Evolutionary conservation across 257 asterid genomes (phyloP).

Genomic region (Petrea volubilis): DNA sequence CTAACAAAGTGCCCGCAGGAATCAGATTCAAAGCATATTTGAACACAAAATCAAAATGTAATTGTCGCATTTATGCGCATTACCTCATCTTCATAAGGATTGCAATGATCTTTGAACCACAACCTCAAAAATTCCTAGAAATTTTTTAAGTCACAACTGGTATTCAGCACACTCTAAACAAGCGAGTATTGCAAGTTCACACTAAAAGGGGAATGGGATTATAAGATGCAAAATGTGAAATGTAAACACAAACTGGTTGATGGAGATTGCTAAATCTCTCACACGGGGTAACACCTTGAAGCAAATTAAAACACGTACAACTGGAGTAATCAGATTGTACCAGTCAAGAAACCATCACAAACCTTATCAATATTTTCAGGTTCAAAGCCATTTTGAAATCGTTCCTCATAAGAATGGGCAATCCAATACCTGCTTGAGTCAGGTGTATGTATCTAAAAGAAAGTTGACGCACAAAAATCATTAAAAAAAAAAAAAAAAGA

Average conservation of each 20-base stretch:
- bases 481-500: background rate
- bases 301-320: background rate
- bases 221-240: background rate
- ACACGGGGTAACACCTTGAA: background rate
- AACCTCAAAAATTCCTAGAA: constrained; percentile 90
- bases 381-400: constrained; percentile 72
- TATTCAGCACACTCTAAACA: constrained; percentile 21
- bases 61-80: background rate
- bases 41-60: background rate
- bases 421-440: constrained; percentile 99
- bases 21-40: constrained; percentile 17
- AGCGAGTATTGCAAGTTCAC: background rate
- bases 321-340: background rate
- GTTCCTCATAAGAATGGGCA: constrained; percentile 65
- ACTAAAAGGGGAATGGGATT: background rate
- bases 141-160: constrained; percentile 16
- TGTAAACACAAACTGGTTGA: background rate
- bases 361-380: constrained; percentile 99
- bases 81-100: constrained; percentile 93
- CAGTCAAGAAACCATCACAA: constrained; percentile 3
- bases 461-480: background rate
- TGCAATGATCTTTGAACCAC: constrained; percentile 91
- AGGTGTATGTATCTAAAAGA: constrained; percentile 92
- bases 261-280: background rate
- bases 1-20: constrained; percentile 31